Percentiles rank a stretch among this genome's conserved stretches.
phyloP scores from a whole-genome alignment of 2,329 filamentous ascomycete genomes.

The Talaromyces amestolkiae region DNA sequence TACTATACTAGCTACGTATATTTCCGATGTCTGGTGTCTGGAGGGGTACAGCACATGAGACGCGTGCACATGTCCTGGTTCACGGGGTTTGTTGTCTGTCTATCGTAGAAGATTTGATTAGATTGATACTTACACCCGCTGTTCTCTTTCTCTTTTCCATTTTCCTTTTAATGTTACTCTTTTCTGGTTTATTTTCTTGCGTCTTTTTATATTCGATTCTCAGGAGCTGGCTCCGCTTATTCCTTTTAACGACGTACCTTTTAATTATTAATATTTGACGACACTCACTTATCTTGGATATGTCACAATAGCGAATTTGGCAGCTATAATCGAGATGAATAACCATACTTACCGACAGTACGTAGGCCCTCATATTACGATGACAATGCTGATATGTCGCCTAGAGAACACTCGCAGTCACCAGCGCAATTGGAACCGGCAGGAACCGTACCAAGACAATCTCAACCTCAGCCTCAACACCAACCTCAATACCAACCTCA shows the following conservation, averaged over 20 bases:
- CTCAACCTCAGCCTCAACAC: not conserved
- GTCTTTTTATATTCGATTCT: not conserved
- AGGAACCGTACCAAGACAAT: not conserved
- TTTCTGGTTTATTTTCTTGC: not conserved
- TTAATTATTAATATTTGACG: not conserved
- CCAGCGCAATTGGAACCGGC: not conserved
- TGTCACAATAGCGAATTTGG: not conserved
- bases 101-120: not conserved
- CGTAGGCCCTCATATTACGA: not conserved
- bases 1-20: not conserved
- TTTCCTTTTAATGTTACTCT: not conserved
- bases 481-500: not conserved
- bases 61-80: not conserved
- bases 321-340: not conserved
- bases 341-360: constrained; percentile 1
- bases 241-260: not conserved
- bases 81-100: not conserved
- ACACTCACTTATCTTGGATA: not conserved
- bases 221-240: not conserved
- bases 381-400: not conserved
- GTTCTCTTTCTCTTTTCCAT: not conserved
- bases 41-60: constrained; percentile 7
- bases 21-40: constrained; percentile 2
- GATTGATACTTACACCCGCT: not conserved
- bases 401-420: not conserved